Percentiles rank a stretch among this genome's conserved stretches.
Evolutionary conservation across 2,329 filamentous ascomycete genomes (phyloP).

Genomic region (Colletotrichum tabaci): DNA sequence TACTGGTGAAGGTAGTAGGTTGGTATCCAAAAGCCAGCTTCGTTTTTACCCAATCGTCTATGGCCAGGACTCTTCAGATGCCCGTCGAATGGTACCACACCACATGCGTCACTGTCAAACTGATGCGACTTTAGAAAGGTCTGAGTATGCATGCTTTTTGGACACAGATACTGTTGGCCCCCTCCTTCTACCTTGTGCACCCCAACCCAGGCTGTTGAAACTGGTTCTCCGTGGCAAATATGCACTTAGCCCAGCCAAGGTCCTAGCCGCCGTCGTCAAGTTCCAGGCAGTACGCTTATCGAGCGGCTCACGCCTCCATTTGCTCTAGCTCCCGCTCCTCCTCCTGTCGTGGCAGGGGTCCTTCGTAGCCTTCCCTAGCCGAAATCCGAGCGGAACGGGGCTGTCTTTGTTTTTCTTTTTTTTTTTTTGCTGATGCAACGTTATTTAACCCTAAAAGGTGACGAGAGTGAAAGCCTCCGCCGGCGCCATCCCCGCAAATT

Average conservation of each 20-base stretch:
- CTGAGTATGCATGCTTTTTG: no score
- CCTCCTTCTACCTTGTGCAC: not conserved
- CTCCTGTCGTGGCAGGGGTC: conserved; percentile 7
- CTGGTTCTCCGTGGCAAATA: not conserved
- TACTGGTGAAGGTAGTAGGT: no score
- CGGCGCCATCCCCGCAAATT: not conserved
- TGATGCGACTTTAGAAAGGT: no score
- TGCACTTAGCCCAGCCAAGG: not conserved
- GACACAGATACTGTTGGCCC: no score
- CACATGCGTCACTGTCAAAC: no score
- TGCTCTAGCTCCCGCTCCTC: conserved; percentile 11
- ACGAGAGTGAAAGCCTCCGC: not conserved
- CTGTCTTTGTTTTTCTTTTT: not conserved
- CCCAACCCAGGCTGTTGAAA: not conserved
- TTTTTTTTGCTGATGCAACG: conserved; percentile 24
- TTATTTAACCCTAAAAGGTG: conserved; percentile 21
- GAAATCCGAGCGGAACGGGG: conserved; percentile 5
- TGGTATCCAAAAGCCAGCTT: no score
- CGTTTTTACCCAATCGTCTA: no score
- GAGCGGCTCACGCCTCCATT: not conserved
- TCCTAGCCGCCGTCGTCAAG: not conserved
- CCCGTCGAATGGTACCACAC: no score
- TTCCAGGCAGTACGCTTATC: not conserved
- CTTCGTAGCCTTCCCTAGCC: not conserved
- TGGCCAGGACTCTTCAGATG: no score